Conservation (phyloP, 129 eudicot species). For the Gnaphalium uliginosum region DNA sequence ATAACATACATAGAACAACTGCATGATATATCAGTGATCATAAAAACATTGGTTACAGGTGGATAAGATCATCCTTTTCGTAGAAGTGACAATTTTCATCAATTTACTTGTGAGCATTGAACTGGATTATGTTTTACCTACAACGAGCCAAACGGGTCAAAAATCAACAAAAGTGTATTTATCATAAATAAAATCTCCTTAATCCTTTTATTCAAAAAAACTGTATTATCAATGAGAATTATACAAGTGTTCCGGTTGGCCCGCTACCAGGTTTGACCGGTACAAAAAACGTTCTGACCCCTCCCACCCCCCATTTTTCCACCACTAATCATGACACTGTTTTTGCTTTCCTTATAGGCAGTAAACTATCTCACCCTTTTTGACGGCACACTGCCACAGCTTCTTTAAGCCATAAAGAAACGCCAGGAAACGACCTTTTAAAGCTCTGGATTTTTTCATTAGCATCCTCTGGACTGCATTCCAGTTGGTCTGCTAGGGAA, state of each 20-base stretch:
- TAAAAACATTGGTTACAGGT: background rate
- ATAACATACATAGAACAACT: background rate
- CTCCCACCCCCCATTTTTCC: background rate
- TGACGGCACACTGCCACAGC: conserved; percentile 71
- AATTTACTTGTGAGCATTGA: background rate
- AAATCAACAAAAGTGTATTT: background rate
- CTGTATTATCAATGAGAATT: background rate
- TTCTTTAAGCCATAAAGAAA: conserved; percentile 93
- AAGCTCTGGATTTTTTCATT: conserved; percentile 74
- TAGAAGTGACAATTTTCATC: background rate
- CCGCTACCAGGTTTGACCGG: background rate
- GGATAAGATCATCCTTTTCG: background rate
- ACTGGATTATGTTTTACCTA: background rate
- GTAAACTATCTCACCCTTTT: conserved; percentile 59
- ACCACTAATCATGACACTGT: background rate
- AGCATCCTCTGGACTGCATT: conserved; percentile 84
- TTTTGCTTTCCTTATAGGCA: background rate
- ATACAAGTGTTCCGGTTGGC: background rate
- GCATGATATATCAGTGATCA: background rate
- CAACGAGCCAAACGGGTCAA: background rate
- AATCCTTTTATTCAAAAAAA: background rate
- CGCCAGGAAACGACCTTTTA: conserved; percentile 83
- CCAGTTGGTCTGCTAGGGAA: conserved; percentile 86
- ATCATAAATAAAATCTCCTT: background rate
- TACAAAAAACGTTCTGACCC: background rate